Percentiles rank a stretch among this genome's conserved stretches.
These are phyloP conservation scores for Ocimum tenuiflorum DNA, from an alignment of 257 asterid species.

Conservation along the genomic window DNA sequence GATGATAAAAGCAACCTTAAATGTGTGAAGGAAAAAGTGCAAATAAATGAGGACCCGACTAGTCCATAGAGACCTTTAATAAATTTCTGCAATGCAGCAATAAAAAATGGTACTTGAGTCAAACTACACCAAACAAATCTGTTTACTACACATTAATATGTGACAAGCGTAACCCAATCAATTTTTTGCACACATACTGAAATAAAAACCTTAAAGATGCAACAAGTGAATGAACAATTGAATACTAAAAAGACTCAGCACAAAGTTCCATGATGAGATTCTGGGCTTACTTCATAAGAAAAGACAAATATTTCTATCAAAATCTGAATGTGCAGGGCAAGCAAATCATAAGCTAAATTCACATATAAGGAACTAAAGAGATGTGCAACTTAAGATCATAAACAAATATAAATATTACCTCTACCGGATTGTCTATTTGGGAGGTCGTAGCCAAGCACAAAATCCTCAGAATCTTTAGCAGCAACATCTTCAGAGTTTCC, in stretches of 20 bases:
- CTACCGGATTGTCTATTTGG: conserved; percentile 61
- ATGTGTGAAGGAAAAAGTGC: neutral
- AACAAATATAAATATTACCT: conserved; percentile 43
- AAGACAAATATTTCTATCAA: neutral
- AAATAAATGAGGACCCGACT: neutral
- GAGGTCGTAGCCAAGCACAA: conserved; percentile 40
- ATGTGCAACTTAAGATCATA: conserved; percentile 5
- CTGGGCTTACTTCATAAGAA: neutral
- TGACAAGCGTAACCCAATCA: neutral
- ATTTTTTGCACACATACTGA: neutral
- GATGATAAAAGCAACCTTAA: neutral
- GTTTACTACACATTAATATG: neutral
- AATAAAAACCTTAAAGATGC: neutral
- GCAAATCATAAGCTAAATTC: neutral
- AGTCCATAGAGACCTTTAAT: neutral
- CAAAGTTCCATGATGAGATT: neutral
- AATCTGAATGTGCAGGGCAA: neutral
- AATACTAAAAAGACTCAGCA: neutral
- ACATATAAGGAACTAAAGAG: neutral
- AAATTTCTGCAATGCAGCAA: neutral
- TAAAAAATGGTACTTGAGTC: neutral
- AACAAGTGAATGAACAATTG: too few species aligned
- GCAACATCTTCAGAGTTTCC: conserved; percentile 32
- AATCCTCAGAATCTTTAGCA: conserved; percentile 39
- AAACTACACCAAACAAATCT: neutral